phyloP scores from a whole-genome alignment of 257 asterid genomes.

The Mentha longifolia region DNA sequence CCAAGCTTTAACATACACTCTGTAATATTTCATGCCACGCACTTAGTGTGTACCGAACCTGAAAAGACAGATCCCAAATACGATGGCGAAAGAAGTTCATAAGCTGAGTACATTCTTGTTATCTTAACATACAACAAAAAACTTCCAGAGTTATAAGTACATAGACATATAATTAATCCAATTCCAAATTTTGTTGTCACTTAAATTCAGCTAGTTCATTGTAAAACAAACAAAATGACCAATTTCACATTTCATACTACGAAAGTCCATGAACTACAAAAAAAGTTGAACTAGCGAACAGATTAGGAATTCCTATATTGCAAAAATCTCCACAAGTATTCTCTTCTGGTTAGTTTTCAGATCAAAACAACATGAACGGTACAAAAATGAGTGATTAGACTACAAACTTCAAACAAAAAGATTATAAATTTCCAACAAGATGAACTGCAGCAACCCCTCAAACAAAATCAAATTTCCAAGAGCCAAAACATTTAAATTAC shows the following conservation, averaged over 20 bases:
- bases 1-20: slow-evolving; percentile 98
- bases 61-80: slow-evolving; percentile 34
- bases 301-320: too few relatives aligned
- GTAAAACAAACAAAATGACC: not conserved
- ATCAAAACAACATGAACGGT: not conserved
- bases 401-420: not conserved
- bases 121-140: not conserved
- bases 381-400: not conserved
- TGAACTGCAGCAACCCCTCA: not conserved
- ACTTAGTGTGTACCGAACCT: slow-evolving; percentile 74
- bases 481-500: not conserved
- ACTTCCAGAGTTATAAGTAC: too few relatives aligned
- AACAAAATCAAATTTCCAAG: not conserved
- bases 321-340: not conserved
- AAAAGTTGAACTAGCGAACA: not conserved
- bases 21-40: slow-evolving; percentile 93
- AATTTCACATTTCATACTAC: not conserved
- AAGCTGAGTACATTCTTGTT: slow-evolving; percentile 10
- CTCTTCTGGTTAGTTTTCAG: not conserved
- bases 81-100: not conserved
- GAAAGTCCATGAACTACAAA: not conserved
- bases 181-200: not conserved
- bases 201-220: not conserved
- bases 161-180: not conserved
- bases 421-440: not conserved